Conservation (phyloP, 2,329 filamentous ascomycete genomes). For the Pseudogymnoascus sp. region DNA sequence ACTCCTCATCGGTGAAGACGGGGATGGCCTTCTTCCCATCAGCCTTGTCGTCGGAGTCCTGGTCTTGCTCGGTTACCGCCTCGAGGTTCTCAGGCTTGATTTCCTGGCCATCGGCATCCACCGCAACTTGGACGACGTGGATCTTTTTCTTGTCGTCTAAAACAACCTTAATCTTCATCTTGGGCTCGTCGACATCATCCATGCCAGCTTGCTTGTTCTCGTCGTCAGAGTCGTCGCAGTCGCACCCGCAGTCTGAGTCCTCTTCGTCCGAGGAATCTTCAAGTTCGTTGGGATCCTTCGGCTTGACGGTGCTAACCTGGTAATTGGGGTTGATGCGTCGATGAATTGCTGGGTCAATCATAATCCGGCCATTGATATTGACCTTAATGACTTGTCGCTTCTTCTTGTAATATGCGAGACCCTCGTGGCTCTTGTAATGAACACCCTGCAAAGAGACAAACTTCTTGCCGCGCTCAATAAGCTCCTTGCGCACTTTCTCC, state of each 20-base stretch:
- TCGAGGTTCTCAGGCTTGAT: slow-evolving; percentile 40
- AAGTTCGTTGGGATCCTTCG: slow-evolving; percentile 58
- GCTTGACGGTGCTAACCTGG: slow-evolving; percentile 62
- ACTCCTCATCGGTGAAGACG: slow-evolving; percentile 71
- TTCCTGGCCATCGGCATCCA: slow-evolving; percentile 47
- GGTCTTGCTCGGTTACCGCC: slow-evolving; percentile 18
- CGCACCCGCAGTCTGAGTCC: slow-evolving; percentile 34
- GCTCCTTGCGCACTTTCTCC: slow-evolving; percentile 50
- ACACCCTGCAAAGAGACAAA: slow-evolving; percentile 75
- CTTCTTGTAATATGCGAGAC: slow-evolving; percentile 77
- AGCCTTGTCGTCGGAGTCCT: slow-evolving; percentile 21
- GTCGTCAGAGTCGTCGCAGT: slow-evolving; percentile 33
- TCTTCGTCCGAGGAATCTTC: slow-evolving; percentile 41
- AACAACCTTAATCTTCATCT: slow-evolving; percentile 29
- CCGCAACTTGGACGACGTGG: slow-evolving; percentile 44
- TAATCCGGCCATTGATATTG: slow-evolving; percentile 78
- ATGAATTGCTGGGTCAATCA: slow-evolving; percentile 79
- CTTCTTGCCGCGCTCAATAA: slow-evolving; percentile 75
- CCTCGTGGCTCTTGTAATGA: slow-evolving; percentile 74
- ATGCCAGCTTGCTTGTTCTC: slow-evolving; percentile 26
- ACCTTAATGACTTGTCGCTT: slow-evolving; percentile 68
- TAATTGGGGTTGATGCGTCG: slow-evolving; percentile 83
- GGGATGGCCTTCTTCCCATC: slow-evolving; percentile 30
- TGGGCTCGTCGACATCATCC: slow-evolving; percentile 23
- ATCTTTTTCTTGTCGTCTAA: slow-evolving; percentile 41